Conservation (phyloP, 345 rosid species). For the Corchorus olitorius region DNA sequence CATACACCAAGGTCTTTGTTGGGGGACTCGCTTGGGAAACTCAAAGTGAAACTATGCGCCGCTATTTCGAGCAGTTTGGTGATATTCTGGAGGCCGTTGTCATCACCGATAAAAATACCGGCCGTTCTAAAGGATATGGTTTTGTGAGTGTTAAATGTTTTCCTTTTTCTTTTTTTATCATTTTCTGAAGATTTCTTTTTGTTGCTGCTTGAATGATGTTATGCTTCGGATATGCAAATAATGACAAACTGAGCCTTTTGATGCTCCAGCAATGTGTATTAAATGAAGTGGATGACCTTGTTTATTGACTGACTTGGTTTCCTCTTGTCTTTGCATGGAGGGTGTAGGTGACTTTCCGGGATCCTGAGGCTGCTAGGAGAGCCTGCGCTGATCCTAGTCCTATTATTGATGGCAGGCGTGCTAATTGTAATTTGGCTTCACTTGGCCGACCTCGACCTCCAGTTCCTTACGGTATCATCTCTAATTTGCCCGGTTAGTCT, state of each 20-base stretch:
- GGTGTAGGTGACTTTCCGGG: constrained; percentile 95
- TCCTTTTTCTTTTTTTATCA: neutral
- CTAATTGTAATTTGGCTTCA: constrained; percentile 95
- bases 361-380: constrained; percentile 92
- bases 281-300: neutral
- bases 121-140: constrained; percentile 98
- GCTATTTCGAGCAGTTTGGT: constrained; percentile 82
- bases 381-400: constrained; percentile 92
- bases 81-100: constrained; percentile 97
- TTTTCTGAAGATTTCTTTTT: neutral
- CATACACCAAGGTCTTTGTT: constrained; percentile 80
- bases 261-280: constrained; percentile 20
- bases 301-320: constrained; percentile 39
- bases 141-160: constrained; percentile 68
- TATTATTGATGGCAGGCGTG: constrained; percentile 88
- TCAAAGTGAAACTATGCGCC: constrained; percentile 80
- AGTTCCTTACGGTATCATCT: constrained; percentile 51
- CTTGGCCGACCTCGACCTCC: constrained; percentile 81
- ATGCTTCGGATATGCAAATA: neutral
- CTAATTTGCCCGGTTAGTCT: constrained; percentile 37
- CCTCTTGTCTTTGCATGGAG: constrained; percentile 61
- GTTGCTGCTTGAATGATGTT: neutral
- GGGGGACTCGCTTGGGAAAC: constrained; percentile 98
- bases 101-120: constrained; percentile 88
- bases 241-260: constrained; percentile 11